Evolutionary conservation across 257 asterid genomes (phyloP), one percentile per base, ranked within the genome.

Genomic region (Salvia rosmarinus): DNA sequence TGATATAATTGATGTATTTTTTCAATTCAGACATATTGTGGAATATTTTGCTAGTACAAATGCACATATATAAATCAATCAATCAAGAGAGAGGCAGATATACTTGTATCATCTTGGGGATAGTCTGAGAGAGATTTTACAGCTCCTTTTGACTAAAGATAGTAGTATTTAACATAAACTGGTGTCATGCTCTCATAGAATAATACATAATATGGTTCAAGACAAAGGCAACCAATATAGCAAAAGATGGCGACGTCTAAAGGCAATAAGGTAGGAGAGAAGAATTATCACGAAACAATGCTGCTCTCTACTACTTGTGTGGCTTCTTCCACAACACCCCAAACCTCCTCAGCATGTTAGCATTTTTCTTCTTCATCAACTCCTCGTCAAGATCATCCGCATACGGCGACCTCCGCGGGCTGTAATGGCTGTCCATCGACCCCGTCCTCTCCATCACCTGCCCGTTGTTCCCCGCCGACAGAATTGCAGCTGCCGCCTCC

Each of bases 311-410:
- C 44, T 83, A 91, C 44, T 88, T 90, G 73, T 83, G 91, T 61
- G 87, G 94, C 85, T 87, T 95, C 92, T 88, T 95, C 99, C 98
- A 91, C 50, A 88, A 71, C 37, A 84, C 86, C 6, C 98, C 96
- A 7, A 95, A 50, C 83, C 86, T 90, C 56, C 82, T 87, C 16
- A 91, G 84, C 98, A 87, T 74, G 69, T 91, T 95, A 0, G 89
- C 90, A 51, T 88, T 90, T 63, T 91, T 95, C 87, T 90, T 88
- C 90, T 88, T 95, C 49, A 85, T 59, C 14, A 83, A 43, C 56
- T 85, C 98, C 0, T 92, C 96, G 21, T 86, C 97, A 14, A 81
- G 60, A 5, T 93, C 97, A 6, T 90, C 96, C 3, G 69, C 82
- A 28, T 82, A 95, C 12, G 96, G 91, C 6, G 88, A 85, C 20